Evolutionary conservation across 106 monocot genomes (phyloP).

Genomic region (Alisma plantagoaquatica): DNA sequence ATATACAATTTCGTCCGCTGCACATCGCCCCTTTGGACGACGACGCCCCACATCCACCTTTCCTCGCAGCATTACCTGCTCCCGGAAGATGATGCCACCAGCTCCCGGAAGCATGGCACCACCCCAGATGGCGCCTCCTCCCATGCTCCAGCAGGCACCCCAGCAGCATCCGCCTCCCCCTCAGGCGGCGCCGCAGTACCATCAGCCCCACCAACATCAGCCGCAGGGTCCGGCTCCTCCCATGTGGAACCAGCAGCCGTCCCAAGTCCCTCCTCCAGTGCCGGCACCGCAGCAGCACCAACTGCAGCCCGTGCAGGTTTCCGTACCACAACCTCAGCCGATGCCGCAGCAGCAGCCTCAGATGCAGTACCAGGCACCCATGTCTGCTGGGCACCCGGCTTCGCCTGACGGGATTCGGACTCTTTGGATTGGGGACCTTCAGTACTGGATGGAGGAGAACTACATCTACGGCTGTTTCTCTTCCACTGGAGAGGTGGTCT

Average conservation of each 20-base stretch:
- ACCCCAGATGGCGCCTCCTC: conserved; percentile 24
- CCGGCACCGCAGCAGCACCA: conserved; percentile 10
- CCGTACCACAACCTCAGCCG: no score
- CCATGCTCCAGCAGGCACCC: conserved; percentile 36
- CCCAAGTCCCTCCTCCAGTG: conserved; percentile 30
- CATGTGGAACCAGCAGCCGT: conserved; percentile 59
- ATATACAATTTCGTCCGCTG: no score
- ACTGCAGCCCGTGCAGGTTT: no score
- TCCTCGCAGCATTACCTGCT: no score
- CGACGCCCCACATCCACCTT: no score
- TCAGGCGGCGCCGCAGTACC: no score
- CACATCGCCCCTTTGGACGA: no score
- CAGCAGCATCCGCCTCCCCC: no score
- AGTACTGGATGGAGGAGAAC: conserved; percentile 93
- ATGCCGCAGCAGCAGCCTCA: conserved; percentile 11
- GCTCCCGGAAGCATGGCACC: conserved; percentile 40
- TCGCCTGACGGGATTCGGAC: conserved; percentile 54
- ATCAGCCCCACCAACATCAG: conserved; percentile 17
- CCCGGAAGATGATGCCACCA: conserved; percentile 72
- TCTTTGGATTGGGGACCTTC: conserved; percentile 87
- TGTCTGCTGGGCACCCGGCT: conserved; percentile 9
- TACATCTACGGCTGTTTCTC: conserved; percentile 51
- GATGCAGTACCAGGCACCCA: conserved; percentile 17
- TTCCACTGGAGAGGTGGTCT: conserved; percentile 57
- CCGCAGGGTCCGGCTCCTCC: conserved; percentile 32